These are phyloP conservation scores for Myxozyma nipponensis DNA, from an alignment of 805 yeast genomes.

Conservation along the genomic window DNA sequence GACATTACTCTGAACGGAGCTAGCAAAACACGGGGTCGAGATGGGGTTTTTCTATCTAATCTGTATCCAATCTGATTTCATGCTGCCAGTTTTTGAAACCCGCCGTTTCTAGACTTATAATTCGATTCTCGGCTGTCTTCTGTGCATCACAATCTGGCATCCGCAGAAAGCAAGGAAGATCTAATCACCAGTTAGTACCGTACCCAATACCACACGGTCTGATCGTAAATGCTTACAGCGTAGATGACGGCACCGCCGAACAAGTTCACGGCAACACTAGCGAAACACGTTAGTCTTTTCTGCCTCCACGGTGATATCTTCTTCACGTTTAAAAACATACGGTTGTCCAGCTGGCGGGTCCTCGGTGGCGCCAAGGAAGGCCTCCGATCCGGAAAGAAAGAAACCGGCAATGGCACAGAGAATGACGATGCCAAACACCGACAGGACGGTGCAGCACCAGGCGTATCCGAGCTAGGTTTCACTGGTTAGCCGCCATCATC, in stretches of 20 bases:
- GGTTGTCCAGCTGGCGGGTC: conserved; percentile 94
- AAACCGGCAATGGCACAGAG: conserved; percentile 78
- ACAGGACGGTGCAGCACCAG: conserved; percentile 89
- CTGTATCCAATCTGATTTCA: not conserved
- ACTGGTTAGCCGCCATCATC: not conserved
- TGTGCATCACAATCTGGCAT: conserved; percentile 55
- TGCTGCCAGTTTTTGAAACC: not conserved
- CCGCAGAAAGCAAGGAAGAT: conserved; percentile 87
- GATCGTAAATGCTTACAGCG: conserved; percentile 33
- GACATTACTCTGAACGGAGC: not conserved
- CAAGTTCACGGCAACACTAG: conserved; percentile 79
- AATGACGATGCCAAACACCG: conserved; percentile 88
- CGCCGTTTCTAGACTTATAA: conserved; percentile 18
- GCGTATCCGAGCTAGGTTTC: conserved; percentile 48
- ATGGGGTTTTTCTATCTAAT: not conserved
- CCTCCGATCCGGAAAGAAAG: conserved; percentile 76
- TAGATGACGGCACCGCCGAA: conserved; percentile 87
- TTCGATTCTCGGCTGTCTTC: conserved; percentile 29
- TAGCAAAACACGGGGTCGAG: too few relatives aligned
- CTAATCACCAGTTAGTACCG: not conserved
- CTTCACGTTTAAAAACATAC: conserved; percentile 35
- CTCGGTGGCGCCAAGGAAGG: conserved; percentile 84
- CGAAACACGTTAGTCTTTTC: not conserved
- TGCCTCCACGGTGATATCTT: not conserved
- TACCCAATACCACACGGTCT: not conserved